Conservation (phyloP, 176 grass and related monocot species). For the Oryza meridionalis region DNA sequence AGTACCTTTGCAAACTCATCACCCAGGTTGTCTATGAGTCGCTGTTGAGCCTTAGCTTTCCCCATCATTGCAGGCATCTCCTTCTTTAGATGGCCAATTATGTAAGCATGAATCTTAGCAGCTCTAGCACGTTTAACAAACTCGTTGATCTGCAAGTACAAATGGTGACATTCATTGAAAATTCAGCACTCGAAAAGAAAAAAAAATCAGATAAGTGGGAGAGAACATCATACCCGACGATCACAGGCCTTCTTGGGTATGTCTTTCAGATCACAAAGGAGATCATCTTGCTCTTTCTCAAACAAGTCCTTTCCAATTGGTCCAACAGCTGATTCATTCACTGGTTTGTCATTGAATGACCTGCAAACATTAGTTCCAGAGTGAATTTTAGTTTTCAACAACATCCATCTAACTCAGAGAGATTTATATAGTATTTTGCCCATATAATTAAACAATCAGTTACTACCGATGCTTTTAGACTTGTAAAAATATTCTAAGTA, state of each 20-base stretch:
- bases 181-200: not conserved
- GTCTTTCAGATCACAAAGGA: conserved; percentile 84
- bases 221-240: conserved; percentile 55
- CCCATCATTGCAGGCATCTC: conserved; percentile 94
- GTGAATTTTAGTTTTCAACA: conserved; percentile 11
- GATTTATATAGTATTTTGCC: not conserved
- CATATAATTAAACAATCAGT: not conserved
- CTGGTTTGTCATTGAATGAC: conserved; percentile 92
- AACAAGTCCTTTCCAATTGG: conserved; percentile 87
- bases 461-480: not conserved
- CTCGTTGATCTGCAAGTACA: conserved; percentile 64
- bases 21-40: conserved; percentile 70
- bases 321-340: conserved; percentile 70
- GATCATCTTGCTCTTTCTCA: conserved; percentile 93
- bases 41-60: conserved; percentile 91
- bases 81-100: conserved; percentile 85
- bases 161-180: not conserved
- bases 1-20: conserved; percentile 83
- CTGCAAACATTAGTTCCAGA: conserved; percentile 43
- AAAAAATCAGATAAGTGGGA: not conserved
- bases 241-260: conserved; percentile 98
- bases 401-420: not conserved
- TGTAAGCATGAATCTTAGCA: conserved; percentile 86
- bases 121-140: conserved; percentile 95
- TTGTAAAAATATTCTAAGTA: not conserved